These are phyloP conservation scores for Helianthus tuberosus DNA, from an alignment of 129 eudicot genomes.

Conservation along the genomic window DNA sequence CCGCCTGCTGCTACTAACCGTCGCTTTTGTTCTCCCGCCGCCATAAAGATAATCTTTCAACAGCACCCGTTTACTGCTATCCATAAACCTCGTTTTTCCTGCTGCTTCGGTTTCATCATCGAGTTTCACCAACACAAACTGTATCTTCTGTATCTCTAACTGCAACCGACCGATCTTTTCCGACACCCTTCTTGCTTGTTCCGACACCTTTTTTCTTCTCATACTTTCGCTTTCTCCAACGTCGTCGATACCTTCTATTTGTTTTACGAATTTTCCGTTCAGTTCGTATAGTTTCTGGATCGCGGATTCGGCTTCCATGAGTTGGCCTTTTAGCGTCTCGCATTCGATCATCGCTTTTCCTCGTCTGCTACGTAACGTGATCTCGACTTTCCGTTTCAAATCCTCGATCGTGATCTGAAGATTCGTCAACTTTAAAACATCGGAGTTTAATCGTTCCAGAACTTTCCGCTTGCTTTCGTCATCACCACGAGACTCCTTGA, in stretches of 20 bases:
- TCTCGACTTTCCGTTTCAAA: conserved; percentile 68
- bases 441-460: conserved; percentile 77
- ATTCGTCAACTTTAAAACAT: conserved; percentile 74
- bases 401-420: conserved; percentile 94
- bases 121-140: conserved; percentile 74
- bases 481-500: conserved; percentile 41
- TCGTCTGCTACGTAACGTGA: conserved; percentile 46
- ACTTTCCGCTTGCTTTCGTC: conserved; percentile 67
- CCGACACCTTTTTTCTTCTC: conserved; percentile 61
- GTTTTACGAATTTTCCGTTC: conserved; percentile 64
- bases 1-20: conserved; percentile 27
- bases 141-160: conserved; percentile 81
- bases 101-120: conserved; percentile 54
- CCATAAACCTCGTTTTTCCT: conserved; percentile 47
- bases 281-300: conserved; percentile 70
- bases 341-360: conserved; percentile 64
- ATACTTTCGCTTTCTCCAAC: conserved; percentile 41
- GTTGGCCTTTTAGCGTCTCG: conserved; percentile 62
- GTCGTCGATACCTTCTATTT: conserved; percentile 26
- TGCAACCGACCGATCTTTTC: conserved; percentile 92
- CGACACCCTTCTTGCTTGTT: conserved; percentile 72
- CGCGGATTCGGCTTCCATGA: conserved; percentile 73
- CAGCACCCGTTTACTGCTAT: conserved; percentile 61
- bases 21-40: conserved; percentile 43
- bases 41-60: conserved; percentile 83